These are phyloP conservation scores for Kurtzmaniella quercitrusa DNA, from an alignment of 1,139 yeast genomes.

Conservation along the genomic window DNA sequence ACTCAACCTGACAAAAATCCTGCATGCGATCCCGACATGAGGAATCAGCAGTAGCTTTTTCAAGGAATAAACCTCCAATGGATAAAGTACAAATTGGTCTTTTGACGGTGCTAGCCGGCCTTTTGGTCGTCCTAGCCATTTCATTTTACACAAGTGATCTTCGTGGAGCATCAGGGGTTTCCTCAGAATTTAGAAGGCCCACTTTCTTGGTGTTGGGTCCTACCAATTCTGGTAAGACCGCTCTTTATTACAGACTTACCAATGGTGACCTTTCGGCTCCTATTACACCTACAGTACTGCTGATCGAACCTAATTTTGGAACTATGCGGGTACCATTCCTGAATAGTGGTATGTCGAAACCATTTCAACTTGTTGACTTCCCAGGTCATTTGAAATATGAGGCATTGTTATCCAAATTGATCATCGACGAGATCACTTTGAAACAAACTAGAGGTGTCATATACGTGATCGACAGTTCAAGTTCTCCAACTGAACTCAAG, in stretches of 20 bases:
- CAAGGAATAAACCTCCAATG: slow-evolving; percentile 13
- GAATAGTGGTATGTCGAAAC: slow-evolving; percentile 26
- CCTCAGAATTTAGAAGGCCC: slow-evolving; percentile 32
- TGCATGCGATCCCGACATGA: neutral
- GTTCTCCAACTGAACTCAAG: slow-evolving; percentile 27
- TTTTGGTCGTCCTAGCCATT: slow-evolving; percentile 18
- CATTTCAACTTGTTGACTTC: slow-evolving; percentile 60
- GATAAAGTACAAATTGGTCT: slow-evolving; percentile 22
- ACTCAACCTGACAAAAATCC: no score
- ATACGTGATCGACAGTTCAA: slow-evolving; percentile 65
- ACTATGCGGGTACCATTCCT: slow-evolving; percentile 32
- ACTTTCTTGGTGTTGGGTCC: slow-evolving; percentile 73
- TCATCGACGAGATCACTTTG: slow-evolving; percentile 42
- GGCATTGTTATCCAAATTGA: slow-evolving; percentile 40
- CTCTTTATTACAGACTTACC: slow-evolving; percentile 43
- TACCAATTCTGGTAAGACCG: slow-evolving; percentile 71
- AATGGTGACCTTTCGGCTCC: slow-evolving; percentile 10
- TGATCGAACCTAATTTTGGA: slow-evolving; percentile 38
- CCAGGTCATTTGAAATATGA: slow-evolving; percentile 84
- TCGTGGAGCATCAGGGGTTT: slow-evolving; percentile 12
- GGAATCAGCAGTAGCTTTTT: neutral
- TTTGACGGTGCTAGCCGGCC: slow-evolving; percentile 21
- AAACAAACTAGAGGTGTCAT: slow-evolving; percentile 58
- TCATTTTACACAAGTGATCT: slow-evolving; percentile 21
- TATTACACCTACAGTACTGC: slow-evolving; percentile 34